Conservation (phyloP, 2,329 filamentous ascomycete genomes). For the Penicillium fuscoglaucum region DNA sequence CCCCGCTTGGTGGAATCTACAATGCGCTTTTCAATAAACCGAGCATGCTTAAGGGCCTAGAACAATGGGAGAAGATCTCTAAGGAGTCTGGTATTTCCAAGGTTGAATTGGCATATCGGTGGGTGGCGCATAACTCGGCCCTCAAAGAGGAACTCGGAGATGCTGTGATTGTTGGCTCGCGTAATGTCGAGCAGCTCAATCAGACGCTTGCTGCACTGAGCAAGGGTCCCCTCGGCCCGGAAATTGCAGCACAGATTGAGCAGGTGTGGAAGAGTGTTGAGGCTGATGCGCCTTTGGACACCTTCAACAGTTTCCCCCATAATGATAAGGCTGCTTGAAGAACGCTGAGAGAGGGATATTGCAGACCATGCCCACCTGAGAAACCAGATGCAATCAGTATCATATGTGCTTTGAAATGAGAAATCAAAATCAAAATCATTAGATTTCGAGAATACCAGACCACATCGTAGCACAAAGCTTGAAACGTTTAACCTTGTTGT, state of each 20-base stretch:
- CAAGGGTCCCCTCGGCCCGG: slow-evolving; percentile 30
- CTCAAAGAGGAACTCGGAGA: slow-evolving; percentile 21
- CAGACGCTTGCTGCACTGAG: slow-evolving; percentile 48
- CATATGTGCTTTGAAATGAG: background rate
- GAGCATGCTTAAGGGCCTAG: slow-evolving; percentile 32
- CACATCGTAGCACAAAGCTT: background rate
- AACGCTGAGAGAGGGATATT: background rate
- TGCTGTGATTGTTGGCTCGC: slow-evolving; percentile 24
- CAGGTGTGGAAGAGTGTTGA: slow-evolving; percentile 32
- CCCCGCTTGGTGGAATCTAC: slow-evolving; percentile 23
- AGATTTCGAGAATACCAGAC: background rate
- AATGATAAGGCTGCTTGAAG: background rate
- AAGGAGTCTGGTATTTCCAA: slow-evolving; percentile 32
- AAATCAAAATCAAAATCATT: background rate
- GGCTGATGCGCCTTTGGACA: slow-evolving; percentile 27
- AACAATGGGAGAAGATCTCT: slow-evolving; percentile 19
- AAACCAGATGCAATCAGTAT: background rate
- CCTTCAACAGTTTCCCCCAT: slow-evolving; percentile 3
- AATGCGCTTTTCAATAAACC: slow-evolving; percentile 23
- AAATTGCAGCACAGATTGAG: slow-evolving; percentile 25
- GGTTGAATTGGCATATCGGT: slow-evolving; percentile 40
- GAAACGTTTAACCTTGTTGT: background rate
- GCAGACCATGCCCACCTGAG: background rate
- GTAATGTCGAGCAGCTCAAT: slow-evolving; percentile 20
- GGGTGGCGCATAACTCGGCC: slow-evolving; percentile 34